Conservation (phyloP, 495 filamentous ascomycete species). For the Hypoxylon rickii region DNA sequence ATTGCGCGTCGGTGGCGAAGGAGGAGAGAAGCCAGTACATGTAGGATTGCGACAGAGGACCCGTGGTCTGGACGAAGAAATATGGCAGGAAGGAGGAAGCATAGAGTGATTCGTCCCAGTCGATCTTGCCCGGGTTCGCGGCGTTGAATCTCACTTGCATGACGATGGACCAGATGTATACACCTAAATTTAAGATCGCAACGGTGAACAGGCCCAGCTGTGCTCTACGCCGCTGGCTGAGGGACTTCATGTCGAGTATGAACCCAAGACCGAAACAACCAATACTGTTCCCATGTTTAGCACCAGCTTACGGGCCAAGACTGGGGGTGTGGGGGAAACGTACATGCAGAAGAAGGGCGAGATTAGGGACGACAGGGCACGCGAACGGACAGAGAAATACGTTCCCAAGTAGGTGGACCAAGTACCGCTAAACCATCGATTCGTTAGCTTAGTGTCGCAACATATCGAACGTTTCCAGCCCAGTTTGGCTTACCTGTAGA, state of each 20-base stretch:
- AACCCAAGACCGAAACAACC: slow-evolving; percentile 32
- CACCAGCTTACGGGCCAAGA: not conserved
- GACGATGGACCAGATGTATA: slow-evolving; percentile 31
- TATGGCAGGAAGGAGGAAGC: slow-evolving; percentile 27
- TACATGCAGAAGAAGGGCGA: slow-evolving; percentile 33
- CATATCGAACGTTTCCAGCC: slow-evolving; percentile 26
- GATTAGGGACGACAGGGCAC: slow-evolving; percentile 42
- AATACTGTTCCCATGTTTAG: slow-evolving; percentile 13
- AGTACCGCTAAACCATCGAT: slow-evolving; percentile 31
- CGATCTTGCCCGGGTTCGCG: slow-evolving; percentile 20
- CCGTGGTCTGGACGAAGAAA: slow-evolving; percentile 33
- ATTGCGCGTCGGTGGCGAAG: slow-evolving; percentile 26
- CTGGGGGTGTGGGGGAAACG: not conserved
- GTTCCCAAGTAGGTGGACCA: slow-evolving; percentile 55
- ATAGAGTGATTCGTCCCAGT: slow-evolving; percentile 30
- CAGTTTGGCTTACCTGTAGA: slow-evolving; percentile 46
- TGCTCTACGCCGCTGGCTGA: slow-evolving; percentile 29
- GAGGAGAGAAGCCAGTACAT: slow-evolving; percentile 34
- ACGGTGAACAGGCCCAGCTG: slow-evolving; percentile 29
- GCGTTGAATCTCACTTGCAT: slow-evolving; percentile 25
- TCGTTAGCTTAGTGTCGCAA: not conserved
- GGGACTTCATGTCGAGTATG: slow-evolving; percentile 28
- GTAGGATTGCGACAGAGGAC: slow-evolving; percentile 29
- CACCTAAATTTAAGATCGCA: slow-evolving; percentile 25
- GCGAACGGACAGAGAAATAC: slow-evolving; percentile 54